Percentiles rank a stretch among this genome's conserved stretches.
Evolutionary conservation across 2,329 filamentous ascomycete species (phyloP).

Genomic region (Aspergillus sojae): DNA sequence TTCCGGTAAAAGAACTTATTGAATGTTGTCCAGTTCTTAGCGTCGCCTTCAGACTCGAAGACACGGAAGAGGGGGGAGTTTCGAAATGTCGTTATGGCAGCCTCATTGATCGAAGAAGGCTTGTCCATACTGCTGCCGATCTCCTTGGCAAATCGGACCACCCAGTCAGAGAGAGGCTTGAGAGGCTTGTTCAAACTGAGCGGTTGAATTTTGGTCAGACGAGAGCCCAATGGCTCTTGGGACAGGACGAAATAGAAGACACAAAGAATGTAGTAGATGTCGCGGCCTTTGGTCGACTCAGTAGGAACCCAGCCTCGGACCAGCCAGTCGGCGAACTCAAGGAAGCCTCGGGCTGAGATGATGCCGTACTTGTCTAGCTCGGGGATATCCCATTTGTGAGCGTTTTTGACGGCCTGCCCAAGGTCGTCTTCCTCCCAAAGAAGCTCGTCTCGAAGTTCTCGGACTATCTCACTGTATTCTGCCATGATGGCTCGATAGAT

Average conservation of each 20-base stretch:
- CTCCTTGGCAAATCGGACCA: conserved; percentile 40
- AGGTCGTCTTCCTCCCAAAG: background rate
- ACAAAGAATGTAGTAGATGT: conserved; percentile 42
- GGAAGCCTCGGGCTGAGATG: conserved; percentile 6
- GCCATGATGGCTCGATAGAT: too few species aligned
- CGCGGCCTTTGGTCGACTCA: conserved; percentile 37
- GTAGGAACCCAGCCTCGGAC: conserved; percentile 39
- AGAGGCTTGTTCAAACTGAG: conserved; percentile 30
- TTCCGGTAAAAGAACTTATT: conserved; percentile 2
- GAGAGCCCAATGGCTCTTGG: conserved; percentile 32
- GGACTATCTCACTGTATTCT: too few species aligned
- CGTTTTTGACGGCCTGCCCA: background rate
- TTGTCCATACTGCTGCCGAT: conserved; percentile 42
- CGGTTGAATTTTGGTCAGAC: conserved; percentile 35
- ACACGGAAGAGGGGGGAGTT: conserved; percentile 29
- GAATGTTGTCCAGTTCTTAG: background rate
- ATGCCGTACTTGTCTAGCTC: background rate
- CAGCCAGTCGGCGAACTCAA: conserved; percentile 16
- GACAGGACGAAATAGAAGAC: conserved; percentile 47
- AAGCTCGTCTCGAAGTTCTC: too few species aligned
- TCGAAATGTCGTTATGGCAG: background rate
- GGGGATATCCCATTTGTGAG: background rate
- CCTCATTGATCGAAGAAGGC: conserved; percentile 33
- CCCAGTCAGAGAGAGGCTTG: conserved; percentile 41
- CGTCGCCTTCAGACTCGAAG: conserved; percentile 32